These are phyloP conservation scores for Elsinoe australis DNA, from an alignment of 2,329 filamentous ascomycete genomes.

Conservation along the genomic window DNA sequence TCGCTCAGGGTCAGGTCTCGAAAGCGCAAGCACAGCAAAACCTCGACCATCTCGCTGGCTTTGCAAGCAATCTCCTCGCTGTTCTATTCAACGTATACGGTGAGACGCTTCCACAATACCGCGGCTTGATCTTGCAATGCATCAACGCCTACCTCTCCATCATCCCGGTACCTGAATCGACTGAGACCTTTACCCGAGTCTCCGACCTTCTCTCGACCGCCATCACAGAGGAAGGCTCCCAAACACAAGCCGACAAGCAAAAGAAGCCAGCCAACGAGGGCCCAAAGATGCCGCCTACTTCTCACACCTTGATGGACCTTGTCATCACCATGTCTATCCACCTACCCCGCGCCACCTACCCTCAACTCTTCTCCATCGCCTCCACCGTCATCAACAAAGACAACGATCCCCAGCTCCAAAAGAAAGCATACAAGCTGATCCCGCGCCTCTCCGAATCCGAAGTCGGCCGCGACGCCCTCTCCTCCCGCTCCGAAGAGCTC, in stretches of 20 bases:
- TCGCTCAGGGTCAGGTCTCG: slow-evolving; percentile 70
- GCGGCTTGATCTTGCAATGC: slow-evolving; percentile 83
- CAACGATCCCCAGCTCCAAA: slow-evolving; percentile 85
- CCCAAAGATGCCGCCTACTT: slow-evolving; percentile 76
- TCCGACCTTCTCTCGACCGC: slow-evolving; percentile 72
- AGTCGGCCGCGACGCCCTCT: slow-evolving; percentile 65
- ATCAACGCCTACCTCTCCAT: slow-evolving; percentile 94
- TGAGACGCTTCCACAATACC: slow-evolving; percentile 84
- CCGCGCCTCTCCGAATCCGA: slow-evolving; percentile 79
- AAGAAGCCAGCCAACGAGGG: slow-evolving; percentile 41
- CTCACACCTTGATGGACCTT: slow-evolving; percentile 91
- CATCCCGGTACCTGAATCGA: slow-evolving; percentile 54
- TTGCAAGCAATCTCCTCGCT: slow-evolving; percentile 81
- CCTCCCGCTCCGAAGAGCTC: slow-evolving; percentile 67
- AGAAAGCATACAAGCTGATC: slow-evolving; percentile 98
- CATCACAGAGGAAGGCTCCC: slow-evolving; percentile 51
- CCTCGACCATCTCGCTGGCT: slow-evolving; percentile 67
- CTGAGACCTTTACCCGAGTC: slow-evolving; percentile 81
- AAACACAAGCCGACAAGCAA: slow-evolving; percentile 55
- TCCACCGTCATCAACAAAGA: slow-evolving; percentile 71
- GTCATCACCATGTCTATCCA: slow-evolving; percentile 95
- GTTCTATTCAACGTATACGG: slow-evolving; percentile 99
- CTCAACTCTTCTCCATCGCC: slow-evolving; percentile 77
- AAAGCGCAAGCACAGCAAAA: slow-evolving; percentile 71
- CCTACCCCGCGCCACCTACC: slow-evolving; percentile 77